These are phyloP conservation scores for Hortaea werneckii DNA, from an alignment of 2,329 filamentous ascomycete species.

Conservation along the genomic window DNA sequence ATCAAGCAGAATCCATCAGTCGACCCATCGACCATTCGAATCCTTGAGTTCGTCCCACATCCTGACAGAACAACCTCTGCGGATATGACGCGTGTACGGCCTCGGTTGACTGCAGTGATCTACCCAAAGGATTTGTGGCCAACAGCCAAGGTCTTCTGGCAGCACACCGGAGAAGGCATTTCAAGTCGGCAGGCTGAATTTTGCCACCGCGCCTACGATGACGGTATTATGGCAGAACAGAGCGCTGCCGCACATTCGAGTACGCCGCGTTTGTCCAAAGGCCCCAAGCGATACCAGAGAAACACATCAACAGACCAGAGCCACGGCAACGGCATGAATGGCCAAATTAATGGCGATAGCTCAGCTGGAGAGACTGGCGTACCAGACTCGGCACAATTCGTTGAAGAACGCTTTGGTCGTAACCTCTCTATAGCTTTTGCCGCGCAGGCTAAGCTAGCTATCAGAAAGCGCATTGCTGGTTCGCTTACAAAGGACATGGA, in stretches of 20 bases:
- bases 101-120: constrained; percentile 48
- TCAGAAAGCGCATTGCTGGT: constrained; percentile 78
- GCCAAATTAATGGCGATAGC: constrained; percentile 8
- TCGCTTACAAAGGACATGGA: constrained; percentile 66
- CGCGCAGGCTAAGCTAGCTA: constrained; percentile 72
- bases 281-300: constrained; percentile 71
- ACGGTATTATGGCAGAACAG: constrained; percentile 52
- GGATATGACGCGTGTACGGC: constrained; percentile 32
- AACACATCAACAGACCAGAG: constrained; percentile 40
- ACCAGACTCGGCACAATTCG: constrained; percentile 65
- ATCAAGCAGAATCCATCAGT: constrained; percentile 46
- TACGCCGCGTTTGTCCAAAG: constrained; percentile 45
- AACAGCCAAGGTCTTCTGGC: constrained; percentile 90
- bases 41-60: constrained; percentile 56
- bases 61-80: constrained; percentile 37
- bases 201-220: constrained; percentile 63
- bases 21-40: constrained; percentile 39
- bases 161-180: constrained; percentile 85
- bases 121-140: constrained; percentile 57
- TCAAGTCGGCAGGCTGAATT: constrained; percentile 89
- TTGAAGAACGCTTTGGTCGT: constrained; percentile 88
- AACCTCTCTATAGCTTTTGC: constrained; percentile 76
- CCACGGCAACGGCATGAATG: constrained; percentile 14
- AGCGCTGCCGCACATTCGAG: constrained; percentile 25
- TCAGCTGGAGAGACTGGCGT: constrained; percentile 29